Percentiles rank a stretch among this genome's conserved stretches.
Conservation (phyloP, 805 yeast species). For the Nakazawaea wickerhamii region DNA sequence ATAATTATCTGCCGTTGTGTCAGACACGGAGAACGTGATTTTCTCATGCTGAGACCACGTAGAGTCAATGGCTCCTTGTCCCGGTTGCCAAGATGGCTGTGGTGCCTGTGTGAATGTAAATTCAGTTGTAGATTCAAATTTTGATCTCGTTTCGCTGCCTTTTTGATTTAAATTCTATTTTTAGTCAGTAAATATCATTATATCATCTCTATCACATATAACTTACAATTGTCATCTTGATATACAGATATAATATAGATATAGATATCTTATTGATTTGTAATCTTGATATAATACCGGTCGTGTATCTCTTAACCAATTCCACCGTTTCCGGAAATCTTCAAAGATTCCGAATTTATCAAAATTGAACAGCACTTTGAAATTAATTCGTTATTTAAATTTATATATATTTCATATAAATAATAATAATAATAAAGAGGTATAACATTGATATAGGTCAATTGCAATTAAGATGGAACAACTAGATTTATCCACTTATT, state of each 20-base stretch:
- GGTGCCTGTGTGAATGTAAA: conserved; percentile 14
- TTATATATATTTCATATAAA: no score
- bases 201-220: background rate
- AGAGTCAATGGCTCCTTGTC: conserved; percentile 39
- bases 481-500: conserved; percentile 59
- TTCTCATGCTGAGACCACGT: conserved; percentile 42
- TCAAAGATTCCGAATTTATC: no score
- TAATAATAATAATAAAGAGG: background rate
- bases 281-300: no score
- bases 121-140: conserved; percentile 6
- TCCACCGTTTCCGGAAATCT: no score
- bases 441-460: background rate
- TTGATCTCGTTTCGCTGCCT: conserved; percentile 10
- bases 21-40: conserved; percentile 43
- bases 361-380: background rate
- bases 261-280: no score
- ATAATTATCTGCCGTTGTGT: conserved; percentile 42
- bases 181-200: background rate
- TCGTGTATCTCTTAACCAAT: no score
- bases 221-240: conserved; percentile 2
- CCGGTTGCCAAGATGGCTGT: conserved; percentile 38
- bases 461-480: conserved; percentile 39
- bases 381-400: no score
- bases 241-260: no score
- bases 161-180: conserved; percentile 9